Conservation (phyloP, 2,329 filamentous ascomycete species). For the Penicillium sclerotiorum region DNA sequence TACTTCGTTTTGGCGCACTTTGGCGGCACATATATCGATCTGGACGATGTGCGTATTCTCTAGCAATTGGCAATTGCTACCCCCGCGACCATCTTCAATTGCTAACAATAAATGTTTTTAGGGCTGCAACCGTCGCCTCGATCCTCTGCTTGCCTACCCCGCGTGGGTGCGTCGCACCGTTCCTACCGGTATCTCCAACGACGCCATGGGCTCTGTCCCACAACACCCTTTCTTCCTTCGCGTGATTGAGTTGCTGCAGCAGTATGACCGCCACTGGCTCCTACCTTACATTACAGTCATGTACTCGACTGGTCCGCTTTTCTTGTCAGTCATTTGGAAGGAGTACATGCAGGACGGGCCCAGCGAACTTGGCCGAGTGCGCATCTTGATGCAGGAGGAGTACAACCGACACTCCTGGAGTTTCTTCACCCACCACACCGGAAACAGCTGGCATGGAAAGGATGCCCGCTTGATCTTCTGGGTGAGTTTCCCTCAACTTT, state of each 20-base stretch:
- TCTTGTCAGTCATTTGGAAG: constrained; percentile 74
- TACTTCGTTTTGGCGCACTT: constrained; percentile 78
- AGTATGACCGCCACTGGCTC: constrained; percentile 70
- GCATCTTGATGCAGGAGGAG: constrained; percentile 70
- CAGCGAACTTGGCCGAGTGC: constrained; percentile 56
- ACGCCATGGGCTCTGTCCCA: constrained; percentile 73
- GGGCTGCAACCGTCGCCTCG: constrained; percentile 69
- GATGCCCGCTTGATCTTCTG: constrained; percentile 68
- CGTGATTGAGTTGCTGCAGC: constrained; percentile 68
- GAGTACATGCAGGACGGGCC: constrained; percentile 62
- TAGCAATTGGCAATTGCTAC: not conserved
- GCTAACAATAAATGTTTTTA: constrained; percentile 35
- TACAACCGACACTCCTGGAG: constrained; percentile 70
- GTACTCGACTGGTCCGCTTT: constrained; percentile 75
- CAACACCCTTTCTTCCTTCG: constrained; percentile 74
- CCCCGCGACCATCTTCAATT: not conserved
- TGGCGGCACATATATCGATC: constrained; percentile 79
- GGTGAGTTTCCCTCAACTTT: constrained; percentile 41
- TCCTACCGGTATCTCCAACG: constrained; percentile 79
- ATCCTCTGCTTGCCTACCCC: constrained; percentile 68
- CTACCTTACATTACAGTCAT: constrained; percentile 77
- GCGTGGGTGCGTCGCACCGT: constrained; percentile 71
- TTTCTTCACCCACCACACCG: constrained; percentile 69
- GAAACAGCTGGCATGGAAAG: constrained; percentile 67
- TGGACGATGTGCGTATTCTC: constrained; percentile 66